phyloP scores from a whole-genome alignment of 331 rosid species.

The Malus hybrid region DNA sequence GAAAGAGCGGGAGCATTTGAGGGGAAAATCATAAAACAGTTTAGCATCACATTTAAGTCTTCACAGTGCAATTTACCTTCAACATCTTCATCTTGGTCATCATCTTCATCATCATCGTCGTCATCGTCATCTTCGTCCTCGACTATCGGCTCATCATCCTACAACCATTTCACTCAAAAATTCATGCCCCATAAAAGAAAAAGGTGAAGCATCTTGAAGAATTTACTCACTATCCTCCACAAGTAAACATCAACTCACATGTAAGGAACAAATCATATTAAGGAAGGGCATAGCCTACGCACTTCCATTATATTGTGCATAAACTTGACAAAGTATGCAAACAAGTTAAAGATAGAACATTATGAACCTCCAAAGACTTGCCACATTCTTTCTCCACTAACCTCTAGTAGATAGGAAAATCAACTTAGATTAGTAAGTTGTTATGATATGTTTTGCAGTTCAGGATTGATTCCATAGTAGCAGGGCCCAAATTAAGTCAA shows the following conservation, averaged over 20 bases:
- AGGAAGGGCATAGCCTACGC: neutral
- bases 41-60: neutral
- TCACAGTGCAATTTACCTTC: neutral
- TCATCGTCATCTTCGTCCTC: neutral
- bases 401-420: neutral
- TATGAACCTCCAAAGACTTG: neutral
- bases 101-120: neutral
- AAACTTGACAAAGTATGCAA: neutral
- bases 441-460: neutral
- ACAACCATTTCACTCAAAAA: neutral
- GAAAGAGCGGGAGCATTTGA: neutral
- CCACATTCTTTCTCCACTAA: neutral
- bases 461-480: neutral
- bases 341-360: neutral
- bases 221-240: neutral
- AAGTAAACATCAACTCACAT: neutral
- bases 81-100: neutral
- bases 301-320: neutral
- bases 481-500: neutral
- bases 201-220: neutral
- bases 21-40: neutral
- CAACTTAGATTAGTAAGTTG: neutral
- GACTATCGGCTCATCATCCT: neutral
- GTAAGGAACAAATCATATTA: neutral
- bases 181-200: neutral